Base-by-base conservation (phyloP, 345 rosid species). In the Moricandia moricandioides region DNA sequence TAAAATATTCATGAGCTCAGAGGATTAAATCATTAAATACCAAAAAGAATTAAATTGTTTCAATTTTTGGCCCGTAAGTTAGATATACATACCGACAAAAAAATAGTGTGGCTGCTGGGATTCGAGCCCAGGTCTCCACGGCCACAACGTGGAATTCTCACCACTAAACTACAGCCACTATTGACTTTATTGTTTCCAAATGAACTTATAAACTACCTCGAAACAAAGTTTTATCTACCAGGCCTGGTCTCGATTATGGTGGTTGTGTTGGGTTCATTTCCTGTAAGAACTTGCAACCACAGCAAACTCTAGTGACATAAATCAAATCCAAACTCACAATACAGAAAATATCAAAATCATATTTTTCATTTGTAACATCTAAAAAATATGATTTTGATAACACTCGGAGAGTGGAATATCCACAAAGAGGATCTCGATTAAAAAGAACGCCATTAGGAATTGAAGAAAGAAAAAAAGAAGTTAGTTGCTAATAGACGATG, bases 41-140 rank as follows among this genome's bases (percentile, higher is more conserved):
- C n/a, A n/a, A n/a, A n/a, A n/a, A n/a, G n/a, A n/a, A n/a, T n/a
- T n/a, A n/a, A n/a, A n/a, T n/a, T n/a, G n/a, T n/a, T n/a, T n/a
- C n/a, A n/a, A n/a, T n/a, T n/a, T n/a, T n/a, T n/a, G n/a, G n/a
- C n/a, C n/a, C n/a, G n/a, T n/a, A n/a, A n/a, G n/a, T n/a, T n/a
- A n/a, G n/a, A n/a, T 21, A 21, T 1, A 1, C 24, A 21, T 21
- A 21, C 24, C 24, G 24, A 21, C 24, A 29, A 29, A 29, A 29
- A 29, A 29, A 3, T 1, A 47, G 8, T 86, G 91, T 85, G 91
- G 88, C 90, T 86, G 90, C 88, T 88, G 85, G 91, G 86, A 88
- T 83, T 89, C 91, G 87, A 89, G 92, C 91, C 89, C 87, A 83
- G 92, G 89, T 88, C 89, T 78, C 89, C 87, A 88, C 89, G 92